Evolutionary conservation across 805 yeast genomes (phyloP), one percentile per base, ranked within the genome.

Genomic region (Pichia deserticola): DNA sequence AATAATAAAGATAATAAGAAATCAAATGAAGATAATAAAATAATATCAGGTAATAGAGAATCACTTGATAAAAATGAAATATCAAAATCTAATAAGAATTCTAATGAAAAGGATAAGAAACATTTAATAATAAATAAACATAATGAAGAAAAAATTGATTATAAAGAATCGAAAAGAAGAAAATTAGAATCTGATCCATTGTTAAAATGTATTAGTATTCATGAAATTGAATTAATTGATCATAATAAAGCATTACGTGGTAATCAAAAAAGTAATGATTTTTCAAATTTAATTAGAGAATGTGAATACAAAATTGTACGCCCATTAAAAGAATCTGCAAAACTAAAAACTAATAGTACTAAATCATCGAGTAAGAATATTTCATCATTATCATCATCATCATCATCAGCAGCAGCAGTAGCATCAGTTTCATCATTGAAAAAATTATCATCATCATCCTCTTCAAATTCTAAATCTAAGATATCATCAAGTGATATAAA

Each of bases 241-340:
- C 77, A 75, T 55, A 69, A 72, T 58, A 66, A 58, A 45, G 69
- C 64, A 6, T 51, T 59, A 50, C 57, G 89, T 60, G 93, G 93
- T 1, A 64, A 78, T 8, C 49, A 50, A 35, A 86, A 84, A 59
- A 73, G 77, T 43, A 76, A 82, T 38, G 82, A 84, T 60, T 84
- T 85, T 64, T 74, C 79, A n/a, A 80, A 78, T 60, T 76, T 85
- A 52, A 77, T 82, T 7, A 77, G 81, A 50, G 90, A 84, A 52
- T 73, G 78, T 48, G 89, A 86, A 54, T 71, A 76, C 54, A 75
- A 74, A 51, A 73, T 84, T 42, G 75, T 83, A n/a, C 48, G 62
- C 32, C 51, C 54, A 29, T 45, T 50, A 33, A 44, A 54, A 29
- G 12, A 15, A 20, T 20, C 30, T 11, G 10, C 38, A 30, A 43